phyloP scores from a whole-genome alignment of 495 filamentous ascomycete species.

The Amorphotheca resinae region DNA sequence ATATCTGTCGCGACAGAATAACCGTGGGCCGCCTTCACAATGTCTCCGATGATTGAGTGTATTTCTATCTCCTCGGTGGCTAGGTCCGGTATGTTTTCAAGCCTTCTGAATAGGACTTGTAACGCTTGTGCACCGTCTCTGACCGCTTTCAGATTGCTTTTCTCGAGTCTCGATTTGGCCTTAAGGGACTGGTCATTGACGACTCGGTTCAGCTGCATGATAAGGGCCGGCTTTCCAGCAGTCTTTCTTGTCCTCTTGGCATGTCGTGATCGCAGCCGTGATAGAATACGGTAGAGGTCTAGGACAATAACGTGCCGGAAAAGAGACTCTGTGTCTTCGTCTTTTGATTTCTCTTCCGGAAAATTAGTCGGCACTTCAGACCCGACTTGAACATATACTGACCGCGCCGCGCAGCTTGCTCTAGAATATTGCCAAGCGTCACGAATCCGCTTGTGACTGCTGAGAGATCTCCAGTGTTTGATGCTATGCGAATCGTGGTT shows the following conservation, averaged over 20 bases:
- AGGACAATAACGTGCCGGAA: conserved; percentile 5
- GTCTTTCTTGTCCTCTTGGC: conserved; percentile 4
- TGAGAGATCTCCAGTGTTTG: conserved; percentile 20
- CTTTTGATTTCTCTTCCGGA: conserved; percentile 1
- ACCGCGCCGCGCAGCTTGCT: conserved; percentile 20
- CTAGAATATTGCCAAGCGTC: conserved; percentile 19
- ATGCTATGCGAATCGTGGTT: conserved; percentile 19
- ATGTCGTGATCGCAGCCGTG: conserved; percentile 14
- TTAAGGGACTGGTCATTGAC: not conserved
- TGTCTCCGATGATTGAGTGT: not conserved
- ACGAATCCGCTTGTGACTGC: conserved; percentile 19
- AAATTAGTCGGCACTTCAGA: not conserved
- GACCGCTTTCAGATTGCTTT: conserved; percentile 2
- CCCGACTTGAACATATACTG: conserved; percentile 5
- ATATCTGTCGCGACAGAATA: conserved; percentile 4
- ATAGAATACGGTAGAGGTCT: conserved; percentile 10
- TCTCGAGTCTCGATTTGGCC: not conserved
- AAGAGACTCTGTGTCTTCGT: conserved; percentile 4
- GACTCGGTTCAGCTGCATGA: not conserved
- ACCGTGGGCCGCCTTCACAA: conserved; percentile 5
- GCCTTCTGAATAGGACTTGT: conserved; percentile 7
- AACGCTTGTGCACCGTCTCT: conserved; percentile 4
- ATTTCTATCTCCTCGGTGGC: not conserved
- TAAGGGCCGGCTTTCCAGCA: conserved; percentile 6
- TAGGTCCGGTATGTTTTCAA: conserved; percentile 7